These are phyloP conservation scores for Vitellaria paradoxa DNA, from an alignment of 179 eudicot species.

Conservation along the genomic window DNA sequence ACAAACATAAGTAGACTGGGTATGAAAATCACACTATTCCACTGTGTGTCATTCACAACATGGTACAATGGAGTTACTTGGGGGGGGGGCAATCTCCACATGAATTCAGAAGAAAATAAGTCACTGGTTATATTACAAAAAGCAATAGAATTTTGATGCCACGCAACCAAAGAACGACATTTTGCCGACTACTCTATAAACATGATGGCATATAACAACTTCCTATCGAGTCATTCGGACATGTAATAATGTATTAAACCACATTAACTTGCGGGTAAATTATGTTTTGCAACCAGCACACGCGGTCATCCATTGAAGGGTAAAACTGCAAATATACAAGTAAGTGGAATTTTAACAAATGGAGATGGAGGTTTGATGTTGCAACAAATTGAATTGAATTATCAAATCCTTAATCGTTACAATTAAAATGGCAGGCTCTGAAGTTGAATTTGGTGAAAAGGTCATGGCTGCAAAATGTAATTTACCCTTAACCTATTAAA, in stretches of 20 bases:
- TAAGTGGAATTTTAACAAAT: no score
- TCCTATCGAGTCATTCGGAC: background rate
- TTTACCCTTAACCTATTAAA: no score
- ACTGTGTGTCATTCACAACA: background rate
- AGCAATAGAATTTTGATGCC: background rate
- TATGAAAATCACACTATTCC: background rate
- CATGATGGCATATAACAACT: background rate
- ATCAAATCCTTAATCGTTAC: no score
- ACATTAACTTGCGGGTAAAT: no score
- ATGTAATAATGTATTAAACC: background rate
- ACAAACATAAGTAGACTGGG: background rate
- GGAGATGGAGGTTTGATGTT: no score
- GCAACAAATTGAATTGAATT: no score
- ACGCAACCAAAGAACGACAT: background rate
- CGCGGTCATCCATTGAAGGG: no score
- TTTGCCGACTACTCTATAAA: background rate
- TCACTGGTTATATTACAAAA: background rate
- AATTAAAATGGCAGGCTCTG: no score
- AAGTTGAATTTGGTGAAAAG: no score
- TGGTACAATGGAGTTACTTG: background rate
- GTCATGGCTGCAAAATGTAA: no score
- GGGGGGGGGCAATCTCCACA: background rate
- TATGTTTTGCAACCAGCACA: no score
- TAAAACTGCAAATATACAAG: no score
- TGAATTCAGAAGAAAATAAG: background rate